Evolutionary conservation across 495 filamentous ascomycete species (phyloP).

Genomic region (Durotheca rogersii): DNA sequence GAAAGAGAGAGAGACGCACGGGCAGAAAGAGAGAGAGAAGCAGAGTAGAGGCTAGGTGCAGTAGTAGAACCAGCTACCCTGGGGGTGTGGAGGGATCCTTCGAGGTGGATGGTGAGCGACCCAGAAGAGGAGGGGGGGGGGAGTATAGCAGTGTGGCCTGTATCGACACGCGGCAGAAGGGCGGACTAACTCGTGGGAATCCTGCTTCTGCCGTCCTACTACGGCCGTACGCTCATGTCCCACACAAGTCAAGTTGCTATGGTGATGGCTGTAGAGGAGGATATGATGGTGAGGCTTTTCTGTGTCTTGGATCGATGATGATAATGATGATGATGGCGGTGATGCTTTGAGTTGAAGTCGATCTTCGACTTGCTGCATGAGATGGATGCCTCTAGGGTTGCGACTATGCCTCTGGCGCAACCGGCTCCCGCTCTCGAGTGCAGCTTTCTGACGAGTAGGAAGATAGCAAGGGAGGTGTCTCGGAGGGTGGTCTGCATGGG

Average conservation of each 20-base stretch:
- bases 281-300: slow-evolving; percentile 39
- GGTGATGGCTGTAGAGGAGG: no score
- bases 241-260: no score
- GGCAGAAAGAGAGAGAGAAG: no score
- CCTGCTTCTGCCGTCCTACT: slow-evolving; percentile 18
- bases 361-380: slow-evolving; percentile 13
- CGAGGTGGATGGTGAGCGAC: slow-evolving; percentile 10
- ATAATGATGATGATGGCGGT: no score
- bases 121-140: slow-evolving; percentile 2
- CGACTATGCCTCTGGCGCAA: slow-evolving; percentile 21
- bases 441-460: slow-evolving; percentile 32
- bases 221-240: no score
- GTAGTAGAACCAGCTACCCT: slow-evolving; percentile 16
- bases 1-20: no score
- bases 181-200: slow-evolving; percentile 12
- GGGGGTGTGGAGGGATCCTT: slow-evolving; percentile 18
- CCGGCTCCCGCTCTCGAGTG: slow-evolving; percentile 22
- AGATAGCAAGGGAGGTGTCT: slow-evolving; percentile 30
- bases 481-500: slow-evolving; percentile 28
- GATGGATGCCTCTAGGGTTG: slow-evolving; percentile 21
- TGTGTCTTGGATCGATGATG: slow-evolving; percentile 16
- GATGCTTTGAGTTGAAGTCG: slow-evolving; percentile 20
- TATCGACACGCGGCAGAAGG: no score
- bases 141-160: slow-evolving; percentile 3
- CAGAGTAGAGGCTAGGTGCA: slow-evolving; percentile 10